Evolutionary conservation across 805 yeast genomes (phyloP).

Genomic region (Torulaspora gathmanii): DNA sequence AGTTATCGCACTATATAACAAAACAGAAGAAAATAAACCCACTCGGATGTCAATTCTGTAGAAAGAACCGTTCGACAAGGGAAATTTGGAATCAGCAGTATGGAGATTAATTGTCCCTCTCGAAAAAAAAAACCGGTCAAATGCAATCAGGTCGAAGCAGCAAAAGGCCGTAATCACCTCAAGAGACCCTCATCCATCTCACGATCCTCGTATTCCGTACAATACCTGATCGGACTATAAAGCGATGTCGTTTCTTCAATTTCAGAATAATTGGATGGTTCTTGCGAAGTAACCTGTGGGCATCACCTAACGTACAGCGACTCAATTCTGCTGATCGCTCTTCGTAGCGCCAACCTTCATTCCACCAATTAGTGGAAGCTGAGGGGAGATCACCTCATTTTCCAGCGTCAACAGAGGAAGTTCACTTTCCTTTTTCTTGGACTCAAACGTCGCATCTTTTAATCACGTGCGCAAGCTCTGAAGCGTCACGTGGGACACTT

Average conservation of each 20-base stretch:
- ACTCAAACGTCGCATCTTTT: too few relatives aligned
- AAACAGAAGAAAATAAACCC: constrained; percentile 4
- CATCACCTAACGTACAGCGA: constrained; percentile 7
- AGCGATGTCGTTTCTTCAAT: constrained; percentile 1
- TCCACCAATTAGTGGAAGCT: constrained; percentile 4
- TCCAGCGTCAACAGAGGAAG: background rate
- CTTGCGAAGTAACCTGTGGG: background rate
- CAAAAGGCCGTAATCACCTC: constrained; percentile 4
- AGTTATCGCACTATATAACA: constrained; percentile 5
- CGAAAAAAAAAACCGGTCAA: constrained; percentile 2
- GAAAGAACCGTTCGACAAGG: background rate
- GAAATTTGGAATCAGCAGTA: background rate
- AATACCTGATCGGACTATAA: constrained; percentile 6
- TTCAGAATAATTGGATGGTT: background rate
- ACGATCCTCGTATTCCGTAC: constrained; percentile 5
- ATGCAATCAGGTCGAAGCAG: constrained; percentile 1
- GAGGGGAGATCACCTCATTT: background rate
- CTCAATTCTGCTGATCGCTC: background rate
- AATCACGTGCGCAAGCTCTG: background rate
- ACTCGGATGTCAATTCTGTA: constrained; percentile 6
- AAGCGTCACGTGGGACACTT: too few relatives aligned
- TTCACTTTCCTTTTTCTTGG: background rate
- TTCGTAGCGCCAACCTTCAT: background rate
- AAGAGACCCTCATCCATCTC: constrained; percentile 3
- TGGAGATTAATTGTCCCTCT: constrained; percentile 7